Base-by-base conservation (phyloP, 306 rosid genomes). In the Trifolium fragiferum region DNA sequence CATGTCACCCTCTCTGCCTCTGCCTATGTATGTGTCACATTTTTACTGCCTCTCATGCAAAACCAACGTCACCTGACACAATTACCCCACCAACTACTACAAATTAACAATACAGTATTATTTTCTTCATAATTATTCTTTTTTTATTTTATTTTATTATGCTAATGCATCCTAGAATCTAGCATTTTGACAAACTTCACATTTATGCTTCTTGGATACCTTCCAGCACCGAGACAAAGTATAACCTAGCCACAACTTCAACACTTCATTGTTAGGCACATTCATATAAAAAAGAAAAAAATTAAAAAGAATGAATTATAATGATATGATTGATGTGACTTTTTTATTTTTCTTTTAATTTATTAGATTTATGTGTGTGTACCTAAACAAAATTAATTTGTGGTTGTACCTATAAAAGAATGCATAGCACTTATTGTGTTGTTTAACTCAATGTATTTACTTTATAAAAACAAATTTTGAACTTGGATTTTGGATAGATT, bases 21-120 rank as follows among this genome's bases (percentile, higher is more conserved):
- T 57, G 20, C 35, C n/a, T 57, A 5, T 7, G 20, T 8, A 59
- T 20, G 41, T 60, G 66, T 60, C 66, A 60, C 66, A 60, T n/a
- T 60, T 6, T 60, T 19, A 60, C 60, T 8, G 40, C 41, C 3
- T 60, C 25, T 12, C 30, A 54, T 54, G 60, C 30, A 54, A 3
- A 18, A 16, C 10, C 18, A 18, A 51, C 12, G 58, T 51, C 58
- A 51, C 58, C 60, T 30, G 41, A 60, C 66, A 60, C 13, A 30
- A 5, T 10, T 30, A 10, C 40, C 41, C 63, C 19, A 59, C 38
- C 66, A 27, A 60, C 66, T 60, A 59, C 19, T 60, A 59, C 19
- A 27, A 27, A 59, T 59, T 32, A 30, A 59, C 20, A 30, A 12
- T 25, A 59, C 20, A 30, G 6, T 25, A 59, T 13, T 59, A 2